Conservation (phyloP, 2,329 filamentous ascomycete species). For the Fusarium sp. region DNA sequence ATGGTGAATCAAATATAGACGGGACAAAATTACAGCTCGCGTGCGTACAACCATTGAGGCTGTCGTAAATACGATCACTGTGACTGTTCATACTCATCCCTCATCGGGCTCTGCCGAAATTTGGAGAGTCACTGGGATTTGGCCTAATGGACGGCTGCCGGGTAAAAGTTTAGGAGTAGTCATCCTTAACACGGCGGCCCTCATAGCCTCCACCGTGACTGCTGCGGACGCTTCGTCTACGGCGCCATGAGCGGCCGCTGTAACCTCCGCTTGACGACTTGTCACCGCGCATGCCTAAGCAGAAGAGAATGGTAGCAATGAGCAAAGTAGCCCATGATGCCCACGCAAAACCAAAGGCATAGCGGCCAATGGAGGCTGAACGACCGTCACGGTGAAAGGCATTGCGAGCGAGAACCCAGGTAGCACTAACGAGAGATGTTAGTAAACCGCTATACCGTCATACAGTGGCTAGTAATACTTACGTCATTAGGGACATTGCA, state of each 20-base stretch:
- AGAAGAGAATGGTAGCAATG: conserved; percentile 74
- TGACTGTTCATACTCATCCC: neutral
- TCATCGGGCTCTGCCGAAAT: neutral
- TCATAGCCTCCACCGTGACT: conserved; percentile 48
- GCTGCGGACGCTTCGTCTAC: conserved; percentile 49
- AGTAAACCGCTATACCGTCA: neutral
- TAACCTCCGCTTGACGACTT: conserved; percentile 46
- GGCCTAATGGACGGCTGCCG: neutral
- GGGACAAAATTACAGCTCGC: conserved; percentile 4
- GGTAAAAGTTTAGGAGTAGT: conserved; percentile 63
- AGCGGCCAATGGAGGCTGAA: conserved; percentile 68
- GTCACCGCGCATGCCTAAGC: conserved; percentile 64
- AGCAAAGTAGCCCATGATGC: conserved; percentile 72
- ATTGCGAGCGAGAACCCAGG: conserved; percentile 75
- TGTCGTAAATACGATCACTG: neutral
- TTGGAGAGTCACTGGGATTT: neutral
- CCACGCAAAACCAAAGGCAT: conserved; percentile 83
- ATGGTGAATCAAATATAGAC: conserved; percentile 8
- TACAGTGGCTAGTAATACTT: conserved; percentile 46
- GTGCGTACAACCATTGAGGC: neutral
- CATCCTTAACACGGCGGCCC: conserved; percentile 73
- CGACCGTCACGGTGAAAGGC: conserved; percentile 67
- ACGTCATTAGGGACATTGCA: conserved; percentile 80
- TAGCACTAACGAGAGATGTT: conserved; percentile 51
- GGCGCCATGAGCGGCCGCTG: conserved; percentile 47